Percentiles rank a stretch among this genome's conserved stretches.
These are phyloP conservation scores for Phytophthora pistaciae DNA, from an alignment of 352 stramenopile species.

Conservation along the genomic window DNA sequence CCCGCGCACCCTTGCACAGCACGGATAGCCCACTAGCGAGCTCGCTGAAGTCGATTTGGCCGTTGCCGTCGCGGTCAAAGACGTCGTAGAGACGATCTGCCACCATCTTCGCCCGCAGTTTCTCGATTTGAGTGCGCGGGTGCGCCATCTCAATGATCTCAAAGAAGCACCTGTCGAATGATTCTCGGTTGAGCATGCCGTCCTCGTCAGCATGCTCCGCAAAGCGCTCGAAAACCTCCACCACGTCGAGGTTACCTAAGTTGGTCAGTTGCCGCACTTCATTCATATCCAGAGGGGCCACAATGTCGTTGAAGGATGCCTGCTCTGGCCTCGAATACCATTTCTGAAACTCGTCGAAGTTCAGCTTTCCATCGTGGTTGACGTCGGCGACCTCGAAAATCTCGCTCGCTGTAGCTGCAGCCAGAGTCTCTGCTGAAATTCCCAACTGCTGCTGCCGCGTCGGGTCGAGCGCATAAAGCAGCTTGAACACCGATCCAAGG, in stretches of 20 bases:
- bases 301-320: constrained; percentile 74
- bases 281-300: constrained; percentile 77
- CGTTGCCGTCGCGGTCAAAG: constrained; percentile 84
- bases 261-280: constrained; percentile 89
- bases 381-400: constrained; percentile 91
- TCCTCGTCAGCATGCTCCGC: constrained; percentile 72
- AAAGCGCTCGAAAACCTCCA: constrained; percentile 89
- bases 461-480: constrained; percentile 81
- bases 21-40: constrained; percentile 86
- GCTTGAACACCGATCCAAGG: constrained; percentile 84
- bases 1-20: constrained; percentile 79
- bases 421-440: constrained; percentile 71
- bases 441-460: constrained; percentile 65
- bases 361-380: constrained; percentile 87
- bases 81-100: constrained; percentile 81
- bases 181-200: constrained; percentile 64
- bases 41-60: constrained; percentile 88
- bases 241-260: constrained; percentile 82
- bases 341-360: constrained; percentile 85
- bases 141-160: constrained; percentile 79
- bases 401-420: constrained; percentile 67
- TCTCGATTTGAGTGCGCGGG: constrained; percentile 69
- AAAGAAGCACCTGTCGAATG: constrained; percentile 81
- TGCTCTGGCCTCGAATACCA: constrained; percentile 84
- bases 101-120: constrained; percentile 72